Base-by-base conservation (phyloP, 768 basidiomycete species). In the Rhodotorula toruloides region DNA sequence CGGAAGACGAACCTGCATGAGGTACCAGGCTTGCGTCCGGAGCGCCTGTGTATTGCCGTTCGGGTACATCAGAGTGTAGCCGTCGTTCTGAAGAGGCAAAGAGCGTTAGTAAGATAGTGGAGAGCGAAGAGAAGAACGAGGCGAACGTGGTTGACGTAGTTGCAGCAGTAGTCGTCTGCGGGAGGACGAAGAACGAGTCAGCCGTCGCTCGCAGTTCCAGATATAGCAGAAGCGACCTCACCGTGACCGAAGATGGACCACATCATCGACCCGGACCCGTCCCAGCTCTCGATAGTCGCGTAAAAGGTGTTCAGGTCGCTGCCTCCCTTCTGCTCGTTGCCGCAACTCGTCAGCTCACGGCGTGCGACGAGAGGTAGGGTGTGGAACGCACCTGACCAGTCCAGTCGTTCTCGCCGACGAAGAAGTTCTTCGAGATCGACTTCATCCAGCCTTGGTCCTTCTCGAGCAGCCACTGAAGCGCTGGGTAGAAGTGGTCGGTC, bases 191-290 rank as follows among this genome's bases (percentile, higher is more conserved):
- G 14, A 27, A 22, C 29, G 36, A 29, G 27, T 25, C 6, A 50
- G 32, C 31, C 31, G 29, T 36, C 31, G 8, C 19, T 17, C 21
- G 37, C 58, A 65, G 4, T 36, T 34, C n/a, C 58, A 13, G 47
- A 6, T 40, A 9, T 32, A 34, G 47, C 3, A 11, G 39, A 12
- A 40, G 19, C 27, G 29, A 21, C 17, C 44, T 27, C 27, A 62
- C 66, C 76, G 60, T 77, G 74, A 12, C 74, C 74, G 29, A 77
- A 77, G 13, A 77, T 49, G 53, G 71, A 73, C 76, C 75, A 77
- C 56, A 74, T 76, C 53, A 74, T 61, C 46, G 72, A 74, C 7
- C 75, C 76, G 1, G 68, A 52, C 3, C 72, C 72, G 4, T 36
- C 19, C 37, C 37, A 25, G 43, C 52, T 46, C 42, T 73, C 67